Conservation (phyloP, 306 rosid genomes). For the Biancaea sappan region DNA sequence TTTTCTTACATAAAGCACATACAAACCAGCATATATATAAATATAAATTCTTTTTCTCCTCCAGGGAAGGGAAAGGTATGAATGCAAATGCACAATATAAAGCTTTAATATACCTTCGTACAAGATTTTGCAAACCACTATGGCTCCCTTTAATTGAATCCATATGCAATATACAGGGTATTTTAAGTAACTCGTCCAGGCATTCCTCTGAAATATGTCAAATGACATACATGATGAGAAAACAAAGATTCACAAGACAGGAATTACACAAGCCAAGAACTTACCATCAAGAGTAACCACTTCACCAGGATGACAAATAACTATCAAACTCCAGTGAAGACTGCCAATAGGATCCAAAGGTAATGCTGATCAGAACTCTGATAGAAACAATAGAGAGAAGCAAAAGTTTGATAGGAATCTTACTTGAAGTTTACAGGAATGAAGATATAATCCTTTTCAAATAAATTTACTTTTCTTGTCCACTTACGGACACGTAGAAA, state of each 20-base stretch:
- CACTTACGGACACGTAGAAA: conserved; percentile 82
- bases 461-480: conserved; percentile 85
- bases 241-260: conserved; percentile 17
- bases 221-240: conserved; percentile 26
- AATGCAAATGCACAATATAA: conserved; percentile 16
- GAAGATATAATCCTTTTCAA: conserved; percentile 80
- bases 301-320: conserved; percentile 82
- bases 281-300: conserved; percentile 62
- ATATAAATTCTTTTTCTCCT: not conserved
- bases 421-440: conserved; percentile 90
- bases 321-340: conserved; percentile 82
- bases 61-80: not conserved
- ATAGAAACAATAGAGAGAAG: conserved; percentile 26
- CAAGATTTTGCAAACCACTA: conserved; percentile 65
- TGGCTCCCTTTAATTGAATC: conserved; percentile 82
- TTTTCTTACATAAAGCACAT: not conserved
- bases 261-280: conserved; percentile 22
- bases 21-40: not conserved
- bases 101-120: conserved; percentile 65
- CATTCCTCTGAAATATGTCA: conserved; percentile 52
- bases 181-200: conserved; percentile 43
- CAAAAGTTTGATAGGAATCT: conserved; percentile 34
- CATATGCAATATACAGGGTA: conserved; percentile 84
- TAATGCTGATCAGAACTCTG: conserved; percentile 30
- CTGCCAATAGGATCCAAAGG: conserved; percentile 49